phyloP scores from a whole-genome alignment of 805 yeast genomes.

The Candida montana region DNA sequence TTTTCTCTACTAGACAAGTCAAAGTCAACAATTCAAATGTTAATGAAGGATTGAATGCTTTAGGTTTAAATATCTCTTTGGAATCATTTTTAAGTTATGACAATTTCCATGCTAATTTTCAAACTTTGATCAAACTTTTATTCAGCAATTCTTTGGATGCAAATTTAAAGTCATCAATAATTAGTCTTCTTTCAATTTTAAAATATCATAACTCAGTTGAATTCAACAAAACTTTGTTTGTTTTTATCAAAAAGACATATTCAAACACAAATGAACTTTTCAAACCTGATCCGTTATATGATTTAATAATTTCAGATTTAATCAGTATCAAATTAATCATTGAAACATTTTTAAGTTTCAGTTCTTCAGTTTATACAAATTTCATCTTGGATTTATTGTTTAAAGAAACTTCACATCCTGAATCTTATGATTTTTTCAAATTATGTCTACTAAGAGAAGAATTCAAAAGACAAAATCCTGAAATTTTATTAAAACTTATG shows the following conservation, averaged over 20 bases:
- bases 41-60: neutral
- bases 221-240: slow-evolving; percentile 21
- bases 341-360: slow-evolving; percentile 26
- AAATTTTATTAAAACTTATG: slow-evolving; percentile 15
- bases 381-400: slow-evolving; percentile 21
- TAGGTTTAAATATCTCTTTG: slow-evolving; percentile 6
- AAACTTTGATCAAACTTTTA: slow-evolving; percentile 16
- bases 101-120: slow-evolving; percentile 19
- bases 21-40: neutral
- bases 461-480: slow-evolving; percentile 16
- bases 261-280: slow-evolving; percentile 27
- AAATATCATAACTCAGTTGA: slow-evolving; percentile 21
- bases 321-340: slow-evolving; percentile 29
- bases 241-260: slow-evolving; percentile 25
- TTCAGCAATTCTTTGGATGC: slow-evolving; percentile 14
- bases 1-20: slow-evolving; percentile 2
- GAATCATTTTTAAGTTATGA: slow-evolving; percentile 12
- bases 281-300: slow-evolving; percentile 32
- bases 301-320: slow-evolving; percentile 33
- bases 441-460: slow-evolving; percentile 18
- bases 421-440: slow-evolving; percentile 17
- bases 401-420: slow-evolving; percentile 14
- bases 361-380: slow-evolving; percentile 15
- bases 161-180: slow-evolving; percentile 5
- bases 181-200: slow-evolving; percentile 20